Percentiles rank a stretch among this genome's conserved stretches.
Evolutionary conservation across 805 yeast genomes (phyloP).

Genomic region (Schizosaccharomyces lindneri): DNA sequence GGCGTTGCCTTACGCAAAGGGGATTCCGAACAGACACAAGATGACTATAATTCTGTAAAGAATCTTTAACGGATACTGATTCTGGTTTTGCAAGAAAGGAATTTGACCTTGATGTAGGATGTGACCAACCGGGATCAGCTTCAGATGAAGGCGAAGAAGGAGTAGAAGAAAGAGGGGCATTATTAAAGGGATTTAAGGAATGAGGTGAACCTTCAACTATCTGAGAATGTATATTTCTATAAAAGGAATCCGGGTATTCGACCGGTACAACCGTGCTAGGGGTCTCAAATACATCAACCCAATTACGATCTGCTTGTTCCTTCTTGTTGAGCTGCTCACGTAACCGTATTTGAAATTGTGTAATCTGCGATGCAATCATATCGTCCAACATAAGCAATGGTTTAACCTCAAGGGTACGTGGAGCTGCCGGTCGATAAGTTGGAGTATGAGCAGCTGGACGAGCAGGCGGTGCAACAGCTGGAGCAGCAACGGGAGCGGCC

Average conservation of each 20-base stretch:
- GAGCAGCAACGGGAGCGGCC: neutral
- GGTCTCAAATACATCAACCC: conserved; percentile 24
- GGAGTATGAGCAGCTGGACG: neutral
- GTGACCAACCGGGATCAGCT: neutral
- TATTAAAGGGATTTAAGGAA: neutral
- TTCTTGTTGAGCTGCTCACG: conserved; percentile 43
- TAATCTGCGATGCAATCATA: neutral
- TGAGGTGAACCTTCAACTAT: neutral
- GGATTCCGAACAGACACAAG: neutral
- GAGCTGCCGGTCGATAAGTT: neutral
- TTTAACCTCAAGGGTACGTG: neutral
- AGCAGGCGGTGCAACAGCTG: neutral
- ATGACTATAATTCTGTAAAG: neutral
- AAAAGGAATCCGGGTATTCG: neutral
- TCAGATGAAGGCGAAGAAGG: neutral
- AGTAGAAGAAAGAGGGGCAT: neutral
- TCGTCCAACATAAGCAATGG: neutral
- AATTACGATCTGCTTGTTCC: conserved; percentile 52
- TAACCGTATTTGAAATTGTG: conserved; percentile 12
- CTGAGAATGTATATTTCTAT: neutral
- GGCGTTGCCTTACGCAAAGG: conserved; percentile 33
- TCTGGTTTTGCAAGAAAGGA: neutral
- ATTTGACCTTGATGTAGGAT: neutral
- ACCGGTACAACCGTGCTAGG: neutral
- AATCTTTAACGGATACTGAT: neutral